Conservation (phyloP, 2,329 filamentous ascomycete genomes). For the Rhynchosporium agropyri region DNA sequence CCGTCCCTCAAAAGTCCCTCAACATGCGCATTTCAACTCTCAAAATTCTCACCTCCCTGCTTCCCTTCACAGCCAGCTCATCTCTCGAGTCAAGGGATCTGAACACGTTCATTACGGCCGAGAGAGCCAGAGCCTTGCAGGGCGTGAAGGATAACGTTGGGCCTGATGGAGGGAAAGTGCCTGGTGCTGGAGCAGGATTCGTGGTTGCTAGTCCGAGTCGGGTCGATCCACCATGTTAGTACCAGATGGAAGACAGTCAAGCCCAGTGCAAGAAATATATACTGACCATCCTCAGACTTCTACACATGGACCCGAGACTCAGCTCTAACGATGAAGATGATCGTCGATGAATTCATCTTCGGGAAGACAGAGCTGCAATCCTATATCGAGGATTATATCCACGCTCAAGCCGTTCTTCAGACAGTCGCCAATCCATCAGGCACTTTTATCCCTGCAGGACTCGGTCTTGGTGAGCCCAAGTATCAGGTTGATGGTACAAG, state of each 20-base stretch:
- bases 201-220: conserved; percentile 59
- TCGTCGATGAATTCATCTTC: conserved; percentile 66
- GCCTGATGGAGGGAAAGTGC: conserved; percentile 50
- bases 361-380: conserved; percentile 52
- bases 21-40: conserved; percentile 19
- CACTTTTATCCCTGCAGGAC: conserved; percentile 45
- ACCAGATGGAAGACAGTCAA: not conserved
- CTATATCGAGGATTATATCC: conserved; percentile 67
- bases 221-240: conserved; percentile 56
- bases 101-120: conserved; percentile 47
- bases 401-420: conserved; percentile 62
- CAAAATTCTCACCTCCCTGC: conserved; percentile 10
- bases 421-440: conserved; percentile 58
- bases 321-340: conserved; percentile 69
- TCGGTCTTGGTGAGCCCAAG: conserved; percentile 71
- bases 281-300: conserved; percentile 56
- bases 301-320: conserved; percentile 79
- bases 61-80: conserved; percentile 23
- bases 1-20: not conserved
- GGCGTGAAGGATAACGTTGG: conserved; percentile 60
- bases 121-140: conserved; percentile 52
- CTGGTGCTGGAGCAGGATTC: conserved; percentile 52
- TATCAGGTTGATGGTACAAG: conserved; percentile 65
- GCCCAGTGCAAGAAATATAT: not conserved
- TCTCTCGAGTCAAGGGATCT: conserved; percentile 31